Evolutionary conservation across 148 eudicot species (phyloP).

Genomic region (Camellia japonica): DNA sequence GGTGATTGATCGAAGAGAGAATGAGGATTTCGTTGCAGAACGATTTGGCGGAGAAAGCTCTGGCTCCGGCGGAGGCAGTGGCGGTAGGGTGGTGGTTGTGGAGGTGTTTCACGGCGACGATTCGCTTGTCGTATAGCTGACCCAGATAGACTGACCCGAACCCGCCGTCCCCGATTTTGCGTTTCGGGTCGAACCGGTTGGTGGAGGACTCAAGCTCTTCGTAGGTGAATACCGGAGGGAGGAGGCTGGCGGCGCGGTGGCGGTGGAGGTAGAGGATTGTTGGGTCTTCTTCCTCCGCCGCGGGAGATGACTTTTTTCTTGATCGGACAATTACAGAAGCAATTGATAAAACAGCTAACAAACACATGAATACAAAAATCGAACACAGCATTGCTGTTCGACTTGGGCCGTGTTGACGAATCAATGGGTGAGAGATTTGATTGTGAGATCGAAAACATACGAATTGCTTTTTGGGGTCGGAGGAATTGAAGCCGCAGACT

Average conservation of each 20-base stretch:
- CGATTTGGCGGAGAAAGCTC: slow-evolving; percentile 52
- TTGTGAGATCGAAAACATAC: slow-evolving; percentile 27
- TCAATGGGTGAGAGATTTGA: slow-evolving; percentile 1
- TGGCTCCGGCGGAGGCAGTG: slow-evolving; percentile 23
- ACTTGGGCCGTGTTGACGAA: slow-evolving; percentile 31
- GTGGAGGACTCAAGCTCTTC: slow-evolving; percentile 82
- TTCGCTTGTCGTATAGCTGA: slow-evolving; percentile 46
- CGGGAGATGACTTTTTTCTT: background rate
- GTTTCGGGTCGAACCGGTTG: slow-evolving; percentile 65
- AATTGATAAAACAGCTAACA: slow-evolving; percentile 23
- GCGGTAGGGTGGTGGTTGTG: slow-evolving; percentile 40
- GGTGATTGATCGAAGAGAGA: slow-evolving; percentile 67
- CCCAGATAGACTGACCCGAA: slow-evolving; percentile 84
- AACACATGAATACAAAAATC: slow-evolving; percentile 28
- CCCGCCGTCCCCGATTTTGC: slow-evolving; percentile 87
- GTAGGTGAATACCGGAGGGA: slow-evolving; percentile 81
- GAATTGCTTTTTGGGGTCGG: slow-evolving; percentile 47
- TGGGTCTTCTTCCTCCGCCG: slow-evolving; percentile 44
- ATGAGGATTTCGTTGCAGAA: slow-evolving; percentile 89
- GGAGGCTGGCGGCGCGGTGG: slow-evolving; percentile 65
- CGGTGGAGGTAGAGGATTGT: slow-evolving; percentile 52
- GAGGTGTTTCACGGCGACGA: slow-evolving; percentile 76
- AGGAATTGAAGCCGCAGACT: slow-evolving; percentile 58
- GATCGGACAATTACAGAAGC: slow-evolving; percentile 30
- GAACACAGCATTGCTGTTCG: slow-evolving; percentile 21